Evolutionary conservation across 768 basidiomycete genomes (phyloP).

Genomic region (Arthromyces matolae): DNA sequence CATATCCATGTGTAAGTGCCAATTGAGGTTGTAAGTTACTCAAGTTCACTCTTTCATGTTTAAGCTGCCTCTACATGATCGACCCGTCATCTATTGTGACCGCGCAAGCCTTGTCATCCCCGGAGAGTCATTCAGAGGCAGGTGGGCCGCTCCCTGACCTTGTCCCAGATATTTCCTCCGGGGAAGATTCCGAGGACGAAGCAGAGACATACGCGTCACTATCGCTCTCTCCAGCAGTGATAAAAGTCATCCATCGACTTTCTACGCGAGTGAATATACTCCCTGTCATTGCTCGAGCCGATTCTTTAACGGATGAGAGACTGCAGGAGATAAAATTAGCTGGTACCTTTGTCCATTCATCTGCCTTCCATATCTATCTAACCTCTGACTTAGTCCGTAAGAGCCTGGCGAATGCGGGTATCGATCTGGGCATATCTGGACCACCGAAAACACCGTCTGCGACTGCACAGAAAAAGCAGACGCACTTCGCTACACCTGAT

Average conservation of each 20-base stretch:
- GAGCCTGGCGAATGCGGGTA: conserved; percentile 60
- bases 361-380: conserved; percentile 16
- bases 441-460: conserved; percentile 31
- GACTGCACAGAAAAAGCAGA: conserved; percentile 32
- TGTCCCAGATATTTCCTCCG: conserved; percentile 50
- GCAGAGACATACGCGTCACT: conserved; percentile 44
- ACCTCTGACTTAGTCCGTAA: conserved; percentile 42
- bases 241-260: conserved; percentile 75
- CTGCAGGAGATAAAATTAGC: conserved; percentile 67
- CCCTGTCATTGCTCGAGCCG: conserved; percentile 75
- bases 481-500: conserved; percentile 30
- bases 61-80: conserved; percentile 81
- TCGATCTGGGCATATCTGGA: conserved; percentile 78
- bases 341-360: too few relatives aligned
- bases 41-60: conserved; percentile 15
- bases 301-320: conserved; percentile 80
- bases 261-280: conserved; percentile 74
- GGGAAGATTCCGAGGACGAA: conserved; percentile 47
- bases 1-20: conserved; percentile 79
- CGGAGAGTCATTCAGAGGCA: conserved; percentile 60
- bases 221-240: conserved; percentile 73
- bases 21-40: conserved; percentile 1
- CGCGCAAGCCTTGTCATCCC: conserved; percentile 44
- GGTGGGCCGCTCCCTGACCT: conserved; percentile 60
- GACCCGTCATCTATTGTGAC: conserved; percentile 72